These are phyloP conservation scores for Neurospora cerealis DNA, from an alignment of 495 filamentous ascomycete genomes.

Conservation along the genomic window DNA sequence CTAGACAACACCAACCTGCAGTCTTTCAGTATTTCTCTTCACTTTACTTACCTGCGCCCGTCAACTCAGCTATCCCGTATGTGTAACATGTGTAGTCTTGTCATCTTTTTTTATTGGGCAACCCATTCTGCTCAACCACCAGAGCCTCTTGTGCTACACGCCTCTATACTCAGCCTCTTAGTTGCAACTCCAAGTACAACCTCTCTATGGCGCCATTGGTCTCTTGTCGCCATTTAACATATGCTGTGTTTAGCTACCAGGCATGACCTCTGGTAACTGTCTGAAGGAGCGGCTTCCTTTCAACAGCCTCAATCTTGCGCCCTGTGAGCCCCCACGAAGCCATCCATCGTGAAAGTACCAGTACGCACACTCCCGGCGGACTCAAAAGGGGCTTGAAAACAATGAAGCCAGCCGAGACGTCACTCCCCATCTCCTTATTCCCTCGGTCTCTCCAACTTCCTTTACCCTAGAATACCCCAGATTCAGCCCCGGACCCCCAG, in stretches of 20 bases:
- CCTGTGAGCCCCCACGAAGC: too few species aligned
- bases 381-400: neutral
- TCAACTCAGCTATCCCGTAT: neutral
- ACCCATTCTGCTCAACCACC: neutral
- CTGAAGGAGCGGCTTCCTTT: too few species aligned
- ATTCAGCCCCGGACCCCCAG: neutral
- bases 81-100: neutral
- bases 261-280: too few species aligned
- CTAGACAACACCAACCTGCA: too few species aligned
- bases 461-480: neutral
- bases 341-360: neutral
- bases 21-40: too few species aligned
- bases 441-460: neutral
- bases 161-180: neutral
- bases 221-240: neutral
- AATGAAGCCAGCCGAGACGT: too few species aligned
- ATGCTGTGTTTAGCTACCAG: too few species aligned
- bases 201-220: neutral
- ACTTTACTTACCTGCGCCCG: too few species aligned
- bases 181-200: neutral
- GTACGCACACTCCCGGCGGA: neutral
- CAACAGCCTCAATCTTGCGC: neutral
- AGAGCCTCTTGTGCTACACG: neutral
- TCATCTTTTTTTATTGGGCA: neutral
- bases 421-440: too few species aligned